Evolutionary conservation across 768 basidiomycete species (phyloP).

Genomic region (Favolaschia claudopus): DNA sequence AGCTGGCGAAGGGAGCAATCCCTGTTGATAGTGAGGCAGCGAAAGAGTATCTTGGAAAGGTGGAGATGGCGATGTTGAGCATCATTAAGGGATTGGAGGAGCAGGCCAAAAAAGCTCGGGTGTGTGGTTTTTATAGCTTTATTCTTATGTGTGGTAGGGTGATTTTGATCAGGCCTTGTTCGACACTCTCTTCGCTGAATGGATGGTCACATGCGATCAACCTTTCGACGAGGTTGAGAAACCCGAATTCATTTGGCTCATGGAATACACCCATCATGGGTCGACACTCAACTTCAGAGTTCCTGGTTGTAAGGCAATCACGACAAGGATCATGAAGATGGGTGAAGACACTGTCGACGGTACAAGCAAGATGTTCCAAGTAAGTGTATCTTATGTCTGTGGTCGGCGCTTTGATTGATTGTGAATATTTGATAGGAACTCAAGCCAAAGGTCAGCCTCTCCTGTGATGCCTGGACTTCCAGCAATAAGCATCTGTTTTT

Average conservation of each 20-base stretch:
- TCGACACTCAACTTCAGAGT: slow-evolving; percentile 9
- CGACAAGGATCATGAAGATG: slow-evolving; percentile 15
- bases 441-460: background rate
- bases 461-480: background rate
- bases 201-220: no score
- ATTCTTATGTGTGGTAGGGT: background rate
- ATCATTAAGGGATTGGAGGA: no score
- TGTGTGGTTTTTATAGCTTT: background rate
- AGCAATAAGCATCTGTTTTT: background rate
- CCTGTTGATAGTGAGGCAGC: background rate
- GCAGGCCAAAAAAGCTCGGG: background rate
- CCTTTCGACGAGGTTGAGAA: no score
- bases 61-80: background rate
- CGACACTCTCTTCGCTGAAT: no score
- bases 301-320: slow-evolving; percentile 4
- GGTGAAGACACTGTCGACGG: slow-evolving; percentile 18
- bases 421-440: no score
- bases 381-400: slow-evolving; percentile 9
- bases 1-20: background rate
- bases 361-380: background rate
- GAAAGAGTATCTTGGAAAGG: background rate
- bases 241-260: slow-evolving; percentile 4
- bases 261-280: no score
- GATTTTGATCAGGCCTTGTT: background rate
- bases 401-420: no score